Evolutionary conservation across 768 basidiomycete genomes (phyloP).

Genomic region (Jaapia argillacea): DNA sequence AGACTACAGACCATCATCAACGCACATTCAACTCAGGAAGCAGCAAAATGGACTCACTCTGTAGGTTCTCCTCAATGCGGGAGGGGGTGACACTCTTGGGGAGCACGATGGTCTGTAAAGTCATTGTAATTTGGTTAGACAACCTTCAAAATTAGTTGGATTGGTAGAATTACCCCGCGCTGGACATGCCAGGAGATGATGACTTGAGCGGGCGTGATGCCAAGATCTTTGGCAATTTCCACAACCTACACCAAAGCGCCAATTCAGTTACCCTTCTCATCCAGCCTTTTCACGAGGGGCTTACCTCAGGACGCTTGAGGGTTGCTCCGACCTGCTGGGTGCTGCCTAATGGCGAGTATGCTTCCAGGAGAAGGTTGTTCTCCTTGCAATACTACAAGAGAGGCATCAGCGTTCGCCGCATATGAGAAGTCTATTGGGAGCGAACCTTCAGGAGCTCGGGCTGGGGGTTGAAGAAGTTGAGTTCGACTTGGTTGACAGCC

Average conservation of each 20-base stretch:
- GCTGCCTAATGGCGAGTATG: slow-evolving; percentile 72
- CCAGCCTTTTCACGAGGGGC: neutral
- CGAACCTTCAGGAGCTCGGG: slow-evolving; percentile 65
- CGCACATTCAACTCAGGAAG: neutral
- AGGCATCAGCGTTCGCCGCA: neutral
- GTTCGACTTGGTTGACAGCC: slow-evolving; percentile 73
- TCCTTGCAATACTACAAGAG: slow-evolving; percentile 63
- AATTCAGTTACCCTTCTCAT: neutral
- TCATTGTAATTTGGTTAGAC: too few species aligned
- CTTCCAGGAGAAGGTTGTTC: slow-evolving; percentile 54
- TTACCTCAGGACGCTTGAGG: slow-evolving; percentile 47
- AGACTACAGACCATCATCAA: slow-evolving; percentile 12
- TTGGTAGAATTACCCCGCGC: slow-evolving; percentile 45
- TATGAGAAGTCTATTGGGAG: slow-evolving; percentile 25
- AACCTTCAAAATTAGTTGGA: neutral
- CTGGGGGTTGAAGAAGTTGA: slow-evolving; percentile 72
- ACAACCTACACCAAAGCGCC: slow-evolving; percentile 41
- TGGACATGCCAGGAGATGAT: slow-evolving; percentile 72
- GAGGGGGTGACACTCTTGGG: slow-evolving; percentile 71
- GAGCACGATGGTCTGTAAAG: slow-evolving; percentile 50
- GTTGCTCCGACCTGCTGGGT: slow-evolving; percentile 44
- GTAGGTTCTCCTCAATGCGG: slow-evolving; percentile 60
- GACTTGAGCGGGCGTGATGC: slow-evolving; percentile 67
- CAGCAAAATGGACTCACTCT: slow-evolving; percentile 22
- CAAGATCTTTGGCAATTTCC: slow-evolving; percentile 47